Evolutionary conservation across 192 early-diverging fungal genomes (phyloP), one percentile per base, ranked within the genome.

Genomic region (Coemansia sp.): DNA sequence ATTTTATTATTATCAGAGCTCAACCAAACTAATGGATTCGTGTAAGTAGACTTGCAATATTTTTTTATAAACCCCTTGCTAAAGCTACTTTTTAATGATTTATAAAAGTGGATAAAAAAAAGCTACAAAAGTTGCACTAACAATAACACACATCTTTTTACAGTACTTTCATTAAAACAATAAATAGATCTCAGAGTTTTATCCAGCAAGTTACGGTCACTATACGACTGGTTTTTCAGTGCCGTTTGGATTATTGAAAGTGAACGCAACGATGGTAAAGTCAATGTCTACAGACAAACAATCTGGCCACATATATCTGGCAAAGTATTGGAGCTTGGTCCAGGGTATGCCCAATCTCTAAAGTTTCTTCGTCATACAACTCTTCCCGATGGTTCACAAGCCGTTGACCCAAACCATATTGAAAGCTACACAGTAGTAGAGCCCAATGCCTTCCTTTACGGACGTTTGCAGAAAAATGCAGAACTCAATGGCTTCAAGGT

Each of bases 291-390:
- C 34, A 24, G 71, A 32, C 60, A 63, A 43, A 42, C 27, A 23
- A 27, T 67, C 3, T 74, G 71, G 71, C 55, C 55, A 7, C 51
- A 67, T 3, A 62, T 74, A n/a, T 30, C 46, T 11, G 71, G 71
- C 35, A 74, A 67, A 7, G 64, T 74, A 0, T 54, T 74, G n/a
- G 71, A 74, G 49, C 44, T 74, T 2, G 64, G 71, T 0, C 71
- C 71, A 0, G 71, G 64, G 2, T 74, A 58, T 28, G 64, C 64
- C 5, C 47, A 51, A 17, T 67, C 71, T 5, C 58, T 67, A 4
- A 36, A 62, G 28, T 54, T 67, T 49, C 55, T 74, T 8, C 28
- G 18, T 6, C 71, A 74, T 34, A 14, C 42, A 8, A 74, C 71
- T 1, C 15, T 45, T 7, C 54, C 5, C n/a, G 55, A 63, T 49